Evolutionary conservation across 495 filamentous ascomycete species (phyloP), one percentile per base, ranked within the genome.

Genomic region (Trichoderma virens): DNA sequence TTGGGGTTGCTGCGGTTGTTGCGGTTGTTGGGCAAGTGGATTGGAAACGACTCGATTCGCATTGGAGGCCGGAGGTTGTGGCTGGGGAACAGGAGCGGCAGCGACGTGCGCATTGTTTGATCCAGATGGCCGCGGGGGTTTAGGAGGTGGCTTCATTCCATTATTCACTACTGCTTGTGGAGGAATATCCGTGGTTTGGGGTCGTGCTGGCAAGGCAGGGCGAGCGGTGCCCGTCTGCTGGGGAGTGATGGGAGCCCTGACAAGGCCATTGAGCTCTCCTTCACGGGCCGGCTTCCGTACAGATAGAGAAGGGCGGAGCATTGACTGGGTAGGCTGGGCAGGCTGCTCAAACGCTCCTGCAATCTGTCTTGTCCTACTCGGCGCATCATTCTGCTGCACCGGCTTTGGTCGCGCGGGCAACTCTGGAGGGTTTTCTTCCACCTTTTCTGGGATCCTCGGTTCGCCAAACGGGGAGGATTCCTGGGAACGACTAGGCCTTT

Each of bases 381-480:
- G 51, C 7, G 61, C 54, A 39, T 59, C 61, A 11, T 62, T 41
- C 18, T 68, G 61, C 45, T 67, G 67, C 11, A 72, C 71, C 38
- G 68, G 62, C 7, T 67, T 65, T 11, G 80, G 78, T 20, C 76
- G 75, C n/a, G 70, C 73, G 59, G 74, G 81, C 32, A 78, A 67
- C 61, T 76, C 70, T 5, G 82, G 76, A 34, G 77, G 75, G 23
- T 62, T 51, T 8, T 74, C 76, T 6, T 79, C 78, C 32, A 78
- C 75, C 63, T 80, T 73, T 62, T 85, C 88, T 16, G 86, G 85
- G 67, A 88, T 95, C 63, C 86, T 88, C 16, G 93, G 92, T 13
- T 93, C 93, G 34, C 92, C 97, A 70, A 98, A 97, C 0, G 94
- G 93, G 6, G 94, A 97, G 0, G 89, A 77, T 64, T 70, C 75